Base-by-base conservation (phyloP, 139 green algal species). In the Tetraselmis chui region DNA sequence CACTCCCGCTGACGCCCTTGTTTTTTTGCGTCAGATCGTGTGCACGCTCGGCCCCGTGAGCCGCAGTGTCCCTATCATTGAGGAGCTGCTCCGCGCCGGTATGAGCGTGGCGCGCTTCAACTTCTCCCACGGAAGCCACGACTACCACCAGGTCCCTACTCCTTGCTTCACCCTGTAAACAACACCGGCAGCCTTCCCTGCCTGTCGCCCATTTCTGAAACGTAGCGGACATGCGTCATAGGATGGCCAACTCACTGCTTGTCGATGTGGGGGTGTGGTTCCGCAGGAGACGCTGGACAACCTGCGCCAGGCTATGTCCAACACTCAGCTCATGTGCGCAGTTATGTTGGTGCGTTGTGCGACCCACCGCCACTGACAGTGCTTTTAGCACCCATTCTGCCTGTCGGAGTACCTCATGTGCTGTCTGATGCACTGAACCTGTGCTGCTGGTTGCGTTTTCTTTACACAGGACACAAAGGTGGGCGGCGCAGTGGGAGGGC, bases 291-390 rank as follows among this genome's bases (percentile, higher is more conserved):
- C 97, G 0, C 87, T 99, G 77, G 91, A 98, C 85, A 95, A 95
- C 82, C 83, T 99, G 79, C 86, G 94, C 5, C 58, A 89, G 27
- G 96, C 94, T 2, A 95, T 94, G 87, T 31, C 83, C 27, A 96
- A 98, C 87, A 98, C 96, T 0, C 86, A 92, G 27, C 97, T 98
- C 77, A 97, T 98, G 92, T 99, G 95, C 85, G 96, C 96, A 11
- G 94, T 98, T 2, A 96, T 99, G 94, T 94, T 99, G 25, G 96
- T 99, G n/a, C n/a, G n/a, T n/a, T n/a, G n/a, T n/a, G n/a, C n/a
- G n/a, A n/a, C n/a, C n/a, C n/a, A n/a, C n/a, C n/a, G n/a, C n/a
- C n/a, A n/a, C n/a, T n/a, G n/a, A n/a, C n/a, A n/a, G n/a, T n/a
- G n/a, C n/a, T n/a, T n/a, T n/a, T n/a, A n/a, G n/a, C n/a, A n/a